Conservation (phyloP, 2,329 filamentous ascomycete species). For the Ophiostoma pallidulum region DNA sequence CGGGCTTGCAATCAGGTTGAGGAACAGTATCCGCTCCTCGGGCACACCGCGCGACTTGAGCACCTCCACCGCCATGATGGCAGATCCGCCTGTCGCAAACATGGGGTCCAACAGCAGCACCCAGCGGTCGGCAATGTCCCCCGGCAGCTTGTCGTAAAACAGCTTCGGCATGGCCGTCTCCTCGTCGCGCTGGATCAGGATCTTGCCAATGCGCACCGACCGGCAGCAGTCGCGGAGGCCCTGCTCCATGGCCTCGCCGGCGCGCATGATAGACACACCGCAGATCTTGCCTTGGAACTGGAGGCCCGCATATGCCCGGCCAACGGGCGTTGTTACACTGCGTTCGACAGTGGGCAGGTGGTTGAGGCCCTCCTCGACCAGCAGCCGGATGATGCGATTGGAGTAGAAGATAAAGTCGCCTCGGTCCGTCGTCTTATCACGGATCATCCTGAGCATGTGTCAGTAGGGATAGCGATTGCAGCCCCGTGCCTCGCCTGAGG, state of each 20-base stretch:
- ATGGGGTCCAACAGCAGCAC: conserved; percentile 94
- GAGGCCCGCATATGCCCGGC: conserved; percentile 78
- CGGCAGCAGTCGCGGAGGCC: conserved; percentile 92
- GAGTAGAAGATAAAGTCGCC: conserved; percentile 99
- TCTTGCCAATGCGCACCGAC: conserved; percentile 97
- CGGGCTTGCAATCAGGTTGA: conserved; percentile 96
- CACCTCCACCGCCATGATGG: conserved; percentile 93
- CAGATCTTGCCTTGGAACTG: conserved; percentile 98
- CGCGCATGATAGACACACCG: conserved; percentile 96
- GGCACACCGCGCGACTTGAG: conserved; percentile 83
- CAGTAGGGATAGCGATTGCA: neutral
- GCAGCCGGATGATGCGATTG: conserved; percentile 90
- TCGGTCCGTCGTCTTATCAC: conserved; percentile 78
- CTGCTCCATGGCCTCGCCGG: conserved; percentile 97
- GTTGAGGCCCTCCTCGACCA: conserved; percentile 95
- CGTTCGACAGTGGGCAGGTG: conserved; percentile 88
- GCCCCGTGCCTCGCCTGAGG: neutral
- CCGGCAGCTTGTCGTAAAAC: conserved; percentile 95
- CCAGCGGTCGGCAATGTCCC: conserved; percentile 88
- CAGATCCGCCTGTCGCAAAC: conserved; percentile 95
- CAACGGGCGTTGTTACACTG: conserved; percentile 83
- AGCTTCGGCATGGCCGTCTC: conserved; percentile 86
- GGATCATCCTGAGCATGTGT: conserved; percentile 66
- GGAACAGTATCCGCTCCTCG: conserved; percentile 88
- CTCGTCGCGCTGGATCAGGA: conserved; percentile 93